phyloP scores from a whole-genome alignment of 805 yeast species.

The Wickerhamiella brachini region DNA sequence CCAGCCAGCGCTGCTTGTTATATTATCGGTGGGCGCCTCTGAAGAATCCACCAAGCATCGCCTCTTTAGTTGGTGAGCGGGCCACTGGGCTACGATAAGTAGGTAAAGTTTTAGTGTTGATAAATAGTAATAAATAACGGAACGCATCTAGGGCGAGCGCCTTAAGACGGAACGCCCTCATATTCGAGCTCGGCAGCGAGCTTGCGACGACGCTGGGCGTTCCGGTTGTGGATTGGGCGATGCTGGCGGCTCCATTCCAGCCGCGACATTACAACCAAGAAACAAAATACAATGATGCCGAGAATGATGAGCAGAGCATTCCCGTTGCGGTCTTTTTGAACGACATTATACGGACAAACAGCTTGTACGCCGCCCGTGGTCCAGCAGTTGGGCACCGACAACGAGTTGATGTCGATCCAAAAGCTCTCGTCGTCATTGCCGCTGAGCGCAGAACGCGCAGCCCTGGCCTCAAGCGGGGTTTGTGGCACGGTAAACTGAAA shows the following conservation, averaged over 20 bases:
- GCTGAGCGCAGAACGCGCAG: conserved; percentile 12
- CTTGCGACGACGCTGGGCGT: neutral
- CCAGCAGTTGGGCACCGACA: conserved; percentile 67
- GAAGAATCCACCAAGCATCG: neutral
- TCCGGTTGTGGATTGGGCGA: conserved; percentile 39
- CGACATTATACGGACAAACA: conserved; percentile 59
- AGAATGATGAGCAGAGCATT: conserved; percentile 54
- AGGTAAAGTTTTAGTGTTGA: too few species aligned
- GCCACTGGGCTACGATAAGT: neutral
- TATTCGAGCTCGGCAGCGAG: conserved; percentile 37
- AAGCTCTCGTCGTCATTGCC: conserved; percentile 23
- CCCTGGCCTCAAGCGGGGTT: conserved; percentile 34
- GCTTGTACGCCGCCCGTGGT: conserved; percentile 70
- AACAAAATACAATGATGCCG: conserved; percentile 39
- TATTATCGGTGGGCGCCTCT: conserved; percentile 1
- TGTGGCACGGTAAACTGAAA: conserved; percentile 34
- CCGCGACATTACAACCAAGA: conserved; percentile 37
- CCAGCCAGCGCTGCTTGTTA: neutral
- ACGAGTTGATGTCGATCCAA: conserved; percentile 77
- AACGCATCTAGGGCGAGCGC: too few species aligned
- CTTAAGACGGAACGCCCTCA: conserved; percentile 80
- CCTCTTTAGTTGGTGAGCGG: neutral
- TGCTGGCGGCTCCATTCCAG: conserved; percentile 38
- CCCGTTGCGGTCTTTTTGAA: conserved; percentile 41
- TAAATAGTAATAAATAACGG: conserved; percentile 1